Evolutionary conservation across 75 land plant genomes (phyloP).

Genomic region (Cupressus sempervirens): DNA sequence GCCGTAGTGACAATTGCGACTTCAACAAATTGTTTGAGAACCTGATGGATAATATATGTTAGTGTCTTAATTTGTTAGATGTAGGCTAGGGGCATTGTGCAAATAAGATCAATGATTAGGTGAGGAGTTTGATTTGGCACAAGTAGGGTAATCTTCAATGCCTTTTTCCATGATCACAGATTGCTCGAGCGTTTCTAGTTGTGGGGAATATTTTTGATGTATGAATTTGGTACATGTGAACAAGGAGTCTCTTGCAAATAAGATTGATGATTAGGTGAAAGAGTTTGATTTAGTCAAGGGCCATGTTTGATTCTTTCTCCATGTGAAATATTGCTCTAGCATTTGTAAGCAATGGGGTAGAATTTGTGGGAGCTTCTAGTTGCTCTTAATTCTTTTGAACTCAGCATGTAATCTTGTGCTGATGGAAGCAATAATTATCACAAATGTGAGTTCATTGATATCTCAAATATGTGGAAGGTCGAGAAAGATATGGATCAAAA

Average conservation of each 20-base stretch:
- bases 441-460: not conserved
- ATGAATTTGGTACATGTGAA: no score
- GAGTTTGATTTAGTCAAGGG: not conserved
- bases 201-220: no score
- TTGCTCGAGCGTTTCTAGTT: no score
- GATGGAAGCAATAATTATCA: not conserved
- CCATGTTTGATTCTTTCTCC: no score
- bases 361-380: no score
- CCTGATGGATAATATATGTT: not conserved
- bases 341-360: no score
- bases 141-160: not conserved
- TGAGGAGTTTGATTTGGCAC: not conserved
- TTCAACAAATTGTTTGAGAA: not conserved
- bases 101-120: not conserved
- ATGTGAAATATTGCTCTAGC: no score
- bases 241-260: no score
- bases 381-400: no score
- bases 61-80: not conserved
- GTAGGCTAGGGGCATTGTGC: not conserved
- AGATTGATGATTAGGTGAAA: not conserved
- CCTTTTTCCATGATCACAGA: no score
- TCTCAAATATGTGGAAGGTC: not conserved
- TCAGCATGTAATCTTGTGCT: not conserved
- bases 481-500: not conserved
- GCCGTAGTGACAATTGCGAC: not conserved